A percentile compares a stretch with the other conserved stretches of the same genome.
Conservation (phyloP, 352 stramenopile genomes). For the Pythium volutum region DNA sequence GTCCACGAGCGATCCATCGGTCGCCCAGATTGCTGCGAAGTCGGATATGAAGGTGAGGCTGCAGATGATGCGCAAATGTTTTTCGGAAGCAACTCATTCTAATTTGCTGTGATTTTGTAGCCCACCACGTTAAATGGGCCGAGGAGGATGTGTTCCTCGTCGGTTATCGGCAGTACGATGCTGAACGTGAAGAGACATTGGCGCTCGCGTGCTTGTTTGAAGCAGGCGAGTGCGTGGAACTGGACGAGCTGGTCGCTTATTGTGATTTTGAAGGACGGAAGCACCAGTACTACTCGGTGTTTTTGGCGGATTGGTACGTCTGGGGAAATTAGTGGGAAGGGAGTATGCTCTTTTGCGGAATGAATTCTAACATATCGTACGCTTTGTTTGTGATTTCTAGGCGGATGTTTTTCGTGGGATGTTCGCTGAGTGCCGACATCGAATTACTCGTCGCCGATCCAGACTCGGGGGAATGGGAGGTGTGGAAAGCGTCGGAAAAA, state of each 20-base stretch:
- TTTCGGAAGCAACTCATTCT: neutral
- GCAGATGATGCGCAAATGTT: neutral
- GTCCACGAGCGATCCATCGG: slow-evolving; percentile 33
- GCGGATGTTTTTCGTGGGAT: slow-evolving; percentile 82
- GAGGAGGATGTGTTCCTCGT: slow-evolving; percentile 63
- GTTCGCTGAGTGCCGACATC: slow-evolving; percentile 75
- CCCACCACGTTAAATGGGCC: slow-evolving; percentile 72
- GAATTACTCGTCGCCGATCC: slow-evolving; percentile 69
- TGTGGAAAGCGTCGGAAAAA: slow-evolving; percentile 76
- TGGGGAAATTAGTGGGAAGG: neutral
- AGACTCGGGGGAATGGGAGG: slow-evolving; percentile 51
- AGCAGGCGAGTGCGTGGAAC: slow-evolving; percentile 37
- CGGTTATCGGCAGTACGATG: slow-evolving; percentile 55
- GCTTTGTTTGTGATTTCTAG: slow-evolving; percentile 16
- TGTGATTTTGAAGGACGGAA: slow-evolving; percentile 48
- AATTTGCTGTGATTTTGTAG: slow-evolving; percentile 25
- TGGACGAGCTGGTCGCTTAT: slow-evolving; percentile 66
- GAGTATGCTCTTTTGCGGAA: neutral
- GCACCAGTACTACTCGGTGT: slow-evolving; percentile 68
- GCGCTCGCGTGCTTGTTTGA: slow-evolving; percentile 64
- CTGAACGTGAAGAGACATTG: slow-evolving; percentile 46
- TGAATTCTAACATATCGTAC: neutral
- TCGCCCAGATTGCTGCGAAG: slow-evolving; percentile 35
- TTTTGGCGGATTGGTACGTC: slow-evolving; percentile 52
- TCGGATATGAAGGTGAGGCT: slow-evolving; percentile 32